These are phyloP conservation scores for Coniochaeta prunicola DNA, from an alignment of 2,329 filamentous ascomycete species.

Conservation along the genomic window DNA sequence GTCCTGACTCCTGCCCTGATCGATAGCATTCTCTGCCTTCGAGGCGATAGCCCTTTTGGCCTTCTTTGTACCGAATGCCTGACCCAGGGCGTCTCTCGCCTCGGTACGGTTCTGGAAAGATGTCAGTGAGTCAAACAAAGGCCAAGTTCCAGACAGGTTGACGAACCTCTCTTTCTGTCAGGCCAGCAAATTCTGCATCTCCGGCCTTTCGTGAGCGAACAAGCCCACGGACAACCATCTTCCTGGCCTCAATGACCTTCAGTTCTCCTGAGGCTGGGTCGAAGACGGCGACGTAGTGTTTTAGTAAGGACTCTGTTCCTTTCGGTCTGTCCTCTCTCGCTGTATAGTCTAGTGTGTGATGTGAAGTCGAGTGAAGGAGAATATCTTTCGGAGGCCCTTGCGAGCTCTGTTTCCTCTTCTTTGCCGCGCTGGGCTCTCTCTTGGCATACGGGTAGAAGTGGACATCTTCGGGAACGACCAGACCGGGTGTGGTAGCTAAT, in stretches of 20 bases:
- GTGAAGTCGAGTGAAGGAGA: constrained; percentile 48
- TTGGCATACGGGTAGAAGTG: constrained; percentile 43
- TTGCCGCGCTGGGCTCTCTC: constrained; percentile 28
- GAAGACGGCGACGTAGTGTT: constrained; percentile 59
- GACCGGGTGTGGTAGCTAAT: constrained; percentile 33
- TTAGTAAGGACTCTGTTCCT: constrained; percentile 37
- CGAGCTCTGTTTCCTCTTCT: constrained; percentile 14
- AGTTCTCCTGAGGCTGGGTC: constrained; percentile 53
- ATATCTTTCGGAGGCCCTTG: constrained; percentile 34
- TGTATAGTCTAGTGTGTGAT: constrained; percentile 53
- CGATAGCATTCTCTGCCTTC: constrained; percentile 65
- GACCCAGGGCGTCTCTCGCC: constrained; percentile 61
- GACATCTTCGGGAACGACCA: constrained; percentile 26
- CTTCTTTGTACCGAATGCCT: constrained; percentile 80
- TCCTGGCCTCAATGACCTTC: constrained; percentile 56
- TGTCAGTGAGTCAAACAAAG: constrained; percentile 11
- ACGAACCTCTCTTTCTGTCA: constrained; percentile 27
- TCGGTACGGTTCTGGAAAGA: constrained; percentile 46
- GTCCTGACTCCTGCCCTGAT: constrained; percentile 24
- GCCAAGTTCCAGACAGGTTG: background rate
- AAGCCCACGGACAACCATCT: constrained; percentile 52
- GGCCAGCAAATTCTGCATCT: constrained; percentile 34
- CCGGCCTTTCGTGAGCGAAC: constrained; percentile 49
- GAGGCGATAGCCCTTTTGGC: constrained; percentile 70
- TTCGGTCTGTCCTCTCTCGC: constrained; percentile 43